Evolutionary conservation across 176 grass and related monocot species (phyloP), one percentile per base, ranked within the genome.

Genomic region (Dendrocalamus sinicus): DNA sequence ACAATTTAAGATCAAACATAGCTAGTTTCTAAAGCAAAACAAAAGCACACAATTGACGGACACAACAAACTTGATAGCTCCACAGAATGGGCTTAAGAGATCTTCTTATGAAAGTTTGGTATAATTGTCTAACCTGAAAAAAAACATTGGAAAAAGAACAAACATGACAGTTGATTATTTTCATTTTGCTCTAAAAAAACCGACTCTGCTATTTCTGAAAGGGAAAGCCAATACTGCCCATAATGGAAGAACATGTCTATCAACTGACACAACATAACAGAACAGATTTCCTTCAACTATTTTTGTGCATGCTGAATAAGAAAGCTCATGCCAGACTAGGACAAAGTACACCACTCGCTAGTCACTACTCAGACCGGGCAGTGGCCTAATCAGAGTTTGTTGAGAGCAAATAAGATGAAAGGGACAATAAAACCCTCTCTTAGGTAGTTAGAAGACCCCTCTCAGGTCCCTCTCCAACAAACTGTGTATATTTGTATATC

Each of bases 361-460:
- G 73, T 39, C 48, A 43, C 44, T 71, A 82, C 79, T 39, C 48
- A 78, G 54, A 52, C 24, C 55, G 82, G 63, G 23, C 67, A 84
- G 52, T 75, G 68, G 60, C 84, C 60, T 74, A 80, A 75, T 39
- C 45, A 88, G 89, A 88, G 85, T 85, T 81, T 69, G 89, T 84
- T 85, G 89, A 53, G 53, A 71, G 76, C 53, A 85, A 84, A 91
- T 84, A 84, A 76, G 54, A 76, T 84, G 85, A 91, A 76, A 84
- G 81, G 81, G 81, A 72, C 63, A 85, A 84, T 24, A 85, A 84
- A 88, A 88, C 76, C 69, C 76, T 84, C 89, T 72, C 83, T 76
- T 86, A 55, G 85, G 85, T 84, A 84, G 89, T 88, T 88, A 91
- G 89, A 85, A 91, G 62, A 84, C 77, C 85, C 75, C 81, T 91